A percentile compares a stretch with the other conserved stretches of the same genome.
phyloP scores from a whole-genome alignment of 208 protist species.

The Leptomonas pyrrhocoris region DNA sequence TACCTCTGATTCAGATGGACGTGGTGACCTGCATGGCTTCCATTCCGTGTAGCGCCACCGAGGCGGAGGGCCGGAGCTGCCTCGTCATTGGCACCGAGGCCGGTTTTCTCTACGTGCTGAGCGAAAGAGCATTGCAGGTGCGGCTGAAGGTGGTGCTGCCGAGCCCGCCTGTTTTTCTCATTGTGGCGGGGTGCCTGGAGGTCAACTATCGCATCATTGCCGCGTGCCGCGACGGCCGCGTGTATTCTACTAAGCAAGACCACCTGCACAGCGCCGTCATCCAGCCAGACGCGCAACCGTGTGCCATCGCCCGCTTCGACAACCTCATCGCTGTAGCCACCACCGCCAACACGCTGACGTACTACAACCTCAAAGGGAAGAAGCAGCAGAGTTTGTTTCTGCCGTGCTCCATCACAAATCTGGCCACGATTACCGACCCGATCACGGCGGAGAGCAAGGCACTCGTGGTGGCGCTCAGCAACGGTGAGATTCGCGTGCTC shows the following conservation, averaged over 20 bases:
- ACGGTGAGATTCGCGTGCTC: conserved; percentile 94
- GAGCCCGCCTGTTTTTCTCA: conserved; percentile 67
- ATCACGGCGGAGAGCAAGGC: conserved; percentile 62
- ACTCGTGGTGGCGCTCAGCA: conserved; percentile 90
- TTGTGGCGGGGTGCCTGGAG: conserved; percentile 69
- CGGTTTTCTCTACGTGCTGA: conserved; percentile 84
- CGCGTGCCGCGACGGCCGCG: conserved; percentile 89
- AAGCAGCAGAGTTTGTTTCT: conserved; percentile 76
- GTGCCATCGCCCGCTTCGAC: conserved; percentile 81
- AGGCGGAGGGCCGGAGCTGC: conserved; percentile 54
- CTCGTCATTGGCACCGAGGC: conserved; percentile 94
- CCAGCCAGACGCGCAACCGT: conserved; percentile 87
- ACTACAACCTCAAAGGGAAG: conserved; percentile 92
- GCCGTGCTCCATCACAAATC: conserved; percentile 68
- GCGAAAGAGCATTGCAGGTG: conserved; percentile 51
- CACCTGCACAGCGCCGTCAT: conserved; percentile 78
- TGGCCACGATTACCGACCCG: conserved; percentile 70
- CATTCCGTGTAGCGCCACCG: conserved; percentile 67
- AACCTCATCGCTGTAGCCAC: conserved; percentile 91
- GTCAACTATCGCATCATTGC: conserved; percentile 93
- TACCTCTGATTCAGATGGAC: conserved; percentile 69
- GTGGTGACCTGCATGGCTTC: conserved; percentile 89
- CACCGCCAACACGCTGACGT: conserved; percentile 87
- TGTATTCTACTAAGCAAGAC: conserved; percentile 94
- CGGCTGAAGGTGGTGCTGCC: conserved; percentile 67